A percentile compares a stretch with the other conserved stretches of the same genome.
phyloP scores from a whole-genome alignment of 2,329 filamentous ascomycete genomes.

The Microdochium bolleyi region DNA sequence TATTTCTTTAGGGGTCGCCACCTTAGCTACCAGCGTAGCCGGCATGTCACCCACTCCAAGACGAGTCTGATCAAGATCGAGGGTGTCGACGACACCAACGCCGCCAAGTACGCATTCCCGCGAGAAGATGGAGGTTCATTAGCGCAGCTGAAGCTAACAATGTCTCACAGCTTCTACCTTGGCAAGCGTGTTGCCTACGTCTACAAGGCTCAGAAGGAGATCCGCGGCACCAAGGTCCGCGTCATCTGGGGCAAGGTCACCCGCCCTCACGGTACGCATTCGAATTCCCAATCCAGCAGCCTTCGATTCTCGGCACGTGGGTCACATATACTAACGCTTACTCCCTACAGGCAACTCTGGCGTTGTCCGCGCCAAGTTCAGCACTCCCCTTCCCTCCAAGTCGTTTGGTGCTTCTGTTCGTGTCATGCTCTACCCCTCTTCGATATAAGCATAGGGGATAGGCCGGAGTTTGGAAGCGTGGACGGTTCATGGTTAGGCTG shows the following conservation, averaged over 20 bases:
- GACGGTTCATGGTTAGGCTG: slow-evolving; percentile 47
- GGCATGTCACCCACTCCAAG: slow-evolving; percentile 83
- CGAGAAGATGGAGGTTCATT: neutral
- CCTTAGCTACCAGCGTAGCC: slow-evolving; percentile 94
- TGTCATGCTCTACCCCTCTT: slow-evolving; percentile 96
- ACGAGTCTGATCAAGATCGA: slow-evolving; percentile 97
- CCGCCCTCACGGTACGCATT: slow-evolving; percentile 72
- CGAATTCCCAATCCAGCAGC: neutral
- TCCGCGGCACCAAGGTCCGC: slow-evolving; percentile 96
- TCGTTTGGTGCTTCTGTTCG: slow-evolving; percentile 94
- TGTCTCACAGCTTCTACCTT: slow-evolving; percentile 69
- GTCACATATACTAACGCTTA: slow-evolving; percentile 6
- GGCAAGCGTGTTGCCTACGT: slow-evolving; percentile 99
- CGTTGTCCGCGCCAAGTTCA: slow-evolving; percentile 96
- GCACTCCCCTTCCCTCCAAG: slow-evolving; percentile 89
- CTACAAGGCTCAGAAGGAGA: slow-evolving; percentile 91
- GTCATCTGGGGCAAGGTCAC: slow-evolving; percentile 99
- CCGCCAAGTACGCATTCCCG: slow-evolving; percentile 63
- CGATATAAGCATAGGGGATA: slow-evolving; percentile 67
- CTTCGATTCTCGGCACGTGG: slow-evolving; percentile 1
- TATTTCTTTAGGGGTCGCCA: slow-evolving; percentile 80
- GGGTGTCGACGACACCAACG: slow-evolving; percentile 85
- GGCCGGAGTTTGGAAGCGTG: slow-evolving; percentile 54
- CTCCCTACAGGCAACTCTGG: slow-evolving; percentile 75
- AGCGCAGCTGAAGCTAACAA: slow-evolving; percentile 9